These are phyloP conservation scores for Chlorella ohadii DNA, from an alignment of 139 green algal species.

Conservation along the genomic window DNA sequence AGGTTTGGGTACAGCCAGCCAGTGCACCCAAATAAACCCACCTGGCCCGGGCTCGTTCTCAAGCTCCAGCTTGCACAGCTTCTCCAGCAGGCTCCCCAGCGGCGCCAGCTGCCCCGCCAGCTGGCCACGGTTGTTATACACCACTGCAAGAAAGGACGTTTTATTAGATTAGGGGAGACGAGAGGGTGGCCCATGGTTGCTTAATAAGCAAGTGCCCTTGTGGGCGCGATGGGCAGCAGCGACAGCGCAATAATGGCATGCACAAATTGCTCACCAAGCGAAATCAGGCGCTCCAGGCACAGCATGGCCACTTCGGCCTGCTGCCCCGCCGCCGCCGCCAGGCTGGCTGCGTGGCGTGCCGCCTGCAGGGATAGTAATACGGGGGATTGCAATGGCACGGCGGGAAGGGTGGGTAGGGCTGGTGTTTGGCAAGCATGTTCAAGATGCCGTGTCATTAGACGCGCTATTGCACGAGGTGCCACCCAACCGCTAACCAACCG, in stretches of 20 bases:
- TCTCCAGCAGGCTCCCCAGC: conserved; percentile 42
- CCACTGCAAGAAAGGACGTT: not conserved
- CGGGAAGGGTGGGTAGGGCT: no score
- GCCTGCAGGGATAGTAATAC: not conserved
- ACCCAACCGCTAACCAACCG: no score
- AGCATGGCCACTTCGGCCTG: conserved; percentile 43
- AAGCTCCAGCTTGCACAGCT: conserved; percentile 35
- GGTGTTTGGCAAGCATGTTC: no score
- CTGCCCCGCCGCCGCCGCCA: conserved; percentile 37
- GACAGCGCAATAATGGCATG: no score
- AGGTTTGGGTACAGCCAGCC: not conserved
- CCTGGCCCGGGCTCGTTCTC: conserved; percentile 24
- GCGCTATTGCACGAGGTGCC: no score
- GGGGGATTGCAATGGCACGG: no score
- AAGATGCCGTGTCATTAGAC: no score
- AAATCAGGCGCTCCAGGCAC: conserved; percentile 42
- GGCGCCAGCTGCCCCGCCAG: conserved; percentile 39
- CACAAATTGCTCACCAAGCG: conserved; percentile 18
- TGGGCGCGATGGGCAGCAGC: no score
- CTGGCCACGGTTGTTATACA: conserved; percentile 31
- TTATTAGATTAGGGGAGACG: no score
- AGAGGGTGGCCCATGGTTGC: no score
- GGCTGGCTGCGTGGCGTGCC: conserved; percentile 8
- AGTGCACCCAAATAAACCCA: not conserved
- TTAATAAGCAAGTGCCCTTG: no score